These are phyloP conservation scores for Peronospora destructor DNA, from an alignment of 352 stramenopile genomes.

Conservation along the genomic window DNA sequence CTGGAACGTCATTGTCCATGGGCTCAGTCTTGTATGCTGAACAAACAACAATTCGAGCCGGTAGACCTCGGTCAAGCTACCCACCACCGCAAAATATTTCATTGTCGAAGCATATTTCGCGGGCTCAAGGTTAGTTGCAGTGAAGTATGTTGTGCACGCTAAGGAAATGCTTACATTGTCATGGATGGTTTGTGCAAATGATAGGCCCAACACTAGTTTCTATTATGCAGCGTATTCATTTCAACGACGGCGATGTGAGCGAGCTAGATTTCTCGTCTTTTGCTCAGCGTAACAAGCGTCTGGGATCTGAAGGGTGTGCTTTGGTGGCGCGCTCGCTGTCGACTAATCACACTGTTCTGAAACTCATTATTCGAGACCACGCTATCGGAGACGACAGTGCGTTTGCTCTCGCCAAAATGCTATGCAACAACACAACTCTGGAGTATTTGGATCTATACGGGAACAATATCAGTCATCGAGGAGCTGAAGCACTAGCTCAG, in stretches of 20 bases:
- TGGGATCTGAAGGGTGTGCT: constrained; percentile 44
- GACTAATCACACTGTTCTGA: constrained; percentile 52
- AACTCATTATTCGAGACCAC: constrained; percentile 63
- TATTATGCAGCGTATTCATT: constrained; percentile 45
- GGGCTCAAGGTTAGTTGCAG: constrained; percentile 15
- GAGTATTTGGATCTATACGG: constrained; percentile 61
- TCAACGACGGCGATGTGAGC: constrained; percentile 55
- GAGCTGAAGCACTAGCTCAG: constrained; percentile 49
- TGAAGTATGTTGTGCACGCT: not conserved
- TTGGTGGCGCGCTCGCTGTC: constrained; percentile 62
- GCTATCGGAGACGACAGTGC: constrained; percentile 58
- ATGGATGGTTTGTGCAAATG: not conserved
- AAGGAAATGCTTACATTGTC: not conserved
- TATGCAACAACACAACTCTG: constrained; percentile 61
- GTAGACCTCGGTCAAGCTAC: constrained; percentile 9
- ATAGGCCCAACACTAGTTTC: constrained; percentile 46
- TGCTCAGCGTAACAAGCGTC: constrained; percentile 43
- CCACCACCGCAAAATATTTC: constrained; percentile 6
- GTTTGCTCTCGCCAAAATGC: constrained; percentile 57
- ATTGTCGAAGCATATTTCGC: constrained; percentile 5
- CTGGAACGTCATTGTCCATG: constrained; percentile 11
- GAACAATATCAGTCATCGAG: constrained; percentile 63
- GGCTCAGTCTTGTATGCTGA: constrained; percentile 1
- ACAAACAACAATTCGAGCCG: constrained; percentile 2
- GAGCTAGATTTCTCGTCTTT: constrained; percentile 70